Evolutionary conservation across 176 grass and related monocot species (phyloP).

Genomic region (Echinochloa phyllopogon): DNA sequence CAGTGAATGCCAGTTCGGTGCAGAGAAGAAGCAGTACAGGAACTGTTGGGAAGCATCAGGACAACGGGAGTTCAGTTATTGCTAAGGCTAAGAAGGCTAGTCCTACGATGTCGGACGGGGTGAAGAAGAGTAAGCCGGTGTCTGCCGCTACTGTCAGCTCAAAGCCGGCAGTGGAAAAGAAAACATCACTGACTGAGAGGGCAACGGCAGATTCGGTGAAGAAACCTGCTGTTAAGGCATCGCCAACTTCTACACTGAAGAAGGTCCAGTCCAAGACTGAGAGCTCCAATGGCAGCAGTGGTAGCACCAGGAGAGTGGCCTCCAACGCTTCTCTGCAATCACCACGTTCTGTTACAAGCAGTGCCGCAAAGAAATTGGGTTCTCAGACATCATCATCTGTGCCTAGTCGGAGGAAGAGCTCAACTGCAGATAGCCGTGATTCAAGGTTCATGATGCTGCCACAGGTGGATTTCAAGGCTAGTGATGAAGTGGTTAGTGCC

Average conservation of each 20-base stretch:
- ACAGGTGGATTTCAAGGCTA: constrained; percentile 89
- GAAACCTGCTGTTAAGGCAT: constrained; percentile 53
- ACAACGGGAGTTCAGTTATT: constrained; percentile 47
- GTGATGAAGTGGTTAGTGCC: constrained; percentile 79
- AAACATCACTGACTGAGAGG: constrained; percentile 47
- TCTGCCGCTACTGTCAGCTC: constrained; percentile 37
- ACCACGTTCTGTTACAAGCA: constrained; percentile 57
- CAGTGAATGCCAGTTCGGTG: constrained; percentile 16
- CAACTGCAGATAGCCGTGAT: constrained; percentile 64
- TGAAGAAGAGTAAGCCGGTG: constrained; percentile 52
- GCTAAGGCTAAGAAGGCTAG: constrained; percentile 54
- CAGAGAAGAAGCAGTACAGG: constrained; percentile 66
- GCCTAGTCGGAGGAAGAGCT: constrained; percentile 65
- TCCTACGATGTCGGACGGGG: constrained; percentile 58
- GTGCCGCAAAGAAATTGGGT: constrained; percentile 48
- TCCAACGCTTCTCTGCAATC: constrained; percentile 59
- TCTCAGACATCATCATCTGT: constrained; percentile 52
- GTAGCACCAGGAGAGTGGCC: constrained; percentile 53
- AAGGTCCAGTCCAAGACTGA: constrained; percentile 56
- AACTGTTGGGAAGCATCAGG: constrained; percentile 38
- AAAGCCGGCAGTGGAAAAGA: constrained; percentile 46
- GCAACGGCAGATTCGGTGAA: constrained; percentile 37
- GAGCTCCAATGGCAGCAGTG: constrained; percentile 50
- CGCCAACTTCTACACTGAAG: constrained; percentile 57
- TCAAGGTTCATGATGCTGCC: constrained; percentile 88